Conservation (phyloP, 2,329 filamentous ascomycete species). For the Meredithiella fracta region DNA sequence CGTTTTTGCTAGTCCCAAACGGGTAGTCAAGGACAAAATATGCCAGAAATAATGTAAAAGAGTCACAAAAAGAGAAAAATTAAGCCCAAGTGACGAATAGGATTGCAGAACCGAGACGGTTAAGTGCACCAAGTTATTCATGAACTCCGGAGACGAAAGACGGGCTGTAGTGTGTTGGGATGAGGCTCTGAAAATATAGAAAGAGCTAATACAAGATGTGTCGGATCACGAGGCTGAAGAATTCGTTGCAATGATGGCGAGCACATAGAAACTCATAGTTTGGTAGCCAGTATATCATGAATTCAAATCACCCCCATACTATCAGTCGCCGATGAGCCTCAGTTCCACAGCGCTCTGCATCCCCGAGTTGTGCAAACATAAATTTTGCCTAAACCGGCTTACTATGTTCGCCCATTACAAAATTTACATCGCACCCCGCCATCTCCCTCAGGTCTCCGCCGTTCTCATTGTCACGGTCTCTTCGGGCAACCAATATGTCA, state of each 20-base stretch:
- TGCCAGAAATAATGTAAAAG: not conserved
- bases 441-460: no score
- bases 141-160: slow-evolving; percentile 13
- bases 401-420: no score
- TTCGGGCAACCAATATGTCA: not conserved
- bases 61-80: not conserved
- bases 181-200: not conserved
- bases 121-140: not conserved
- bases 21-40: not conserved
- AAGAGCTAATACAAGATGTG: not conserved
- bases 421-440: no score
- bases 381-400: no score
- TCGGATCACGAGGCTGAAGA: not conserved
- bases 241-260: not conserved
- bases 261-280: no score
- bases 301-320: no score
- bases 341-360: no score
- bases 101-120: slow-evolving; percentile 7
- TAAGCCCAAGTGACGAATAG: slow-evolving; percentile 11
- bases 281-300: no score
- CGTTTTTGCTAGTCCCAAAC: not conserved
- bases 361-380: no score
- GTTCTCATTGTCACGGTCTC: not conserved
- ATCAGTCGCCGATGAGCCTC: no score
- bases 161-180: not conserved